Conservation (phyloP, 2,329 filamentous ascomycete species). For the Gnomoniopsis sp. region DNA sequence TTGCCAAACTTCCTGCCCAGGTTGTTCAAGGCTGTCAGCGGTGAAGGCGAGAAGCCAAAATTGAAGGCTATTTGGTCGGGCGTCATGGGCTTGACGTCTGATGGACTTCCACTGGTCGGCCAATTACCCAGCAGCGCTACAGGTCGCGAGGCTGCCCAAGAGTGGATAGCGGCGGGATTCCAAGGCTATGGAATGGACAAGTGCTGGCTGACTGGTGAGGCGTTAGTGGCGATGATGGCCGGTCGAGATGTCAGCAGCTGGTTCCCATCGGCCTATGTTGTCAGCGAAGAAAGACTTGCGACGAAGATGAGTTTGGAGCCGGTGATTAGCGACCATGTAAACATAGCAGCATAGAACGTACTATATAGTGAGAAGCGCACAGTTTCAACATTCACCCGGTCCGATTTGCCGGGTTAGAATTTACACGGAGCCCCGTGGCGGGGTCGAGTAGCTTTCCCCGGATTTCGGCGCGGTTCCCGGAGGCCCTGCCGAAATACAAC, state of each 20-base stretch:
- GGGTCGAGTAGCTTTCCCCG: constrained; percentile 1
- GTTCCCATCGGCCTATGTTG: background rate
- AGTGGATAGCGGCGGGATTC: constrained; percentile 29
- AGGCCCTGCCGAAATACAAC: background rate
- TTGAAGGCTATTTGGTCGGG: constrained; percentile 24
- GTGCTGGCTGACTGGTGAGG: constrained; percentile 26
- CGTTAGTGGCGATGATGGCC: constrained; percentile 17
- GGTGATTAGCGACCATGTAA: background rate
- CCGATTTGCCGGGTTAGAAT: constrained; percentile 12
- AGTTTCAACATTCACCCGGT: too few relatives aligned
- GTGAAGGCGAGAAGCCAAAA: background rate
- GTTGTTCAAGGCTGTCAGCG: background rate
- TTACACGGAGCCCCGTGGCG: constrained; percentile 6
- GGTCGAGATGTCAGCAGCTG: background rate
- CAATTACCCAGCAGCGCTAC: constrained; percentile 18
- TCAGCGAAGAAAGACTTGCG: background rate
- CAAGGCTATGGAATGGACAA: constrained; percentile 30
- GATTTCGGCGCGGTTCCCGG: background rate
- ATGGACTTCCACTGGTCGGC: constrained; percentile 26
- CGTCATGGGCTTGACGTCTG: constrained; percentile 28
- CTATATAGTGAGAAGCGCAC: too few relatives aligned
- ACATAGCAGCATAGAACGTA: background rate
- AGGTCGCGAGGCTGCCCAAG: constrained; percentile 17
- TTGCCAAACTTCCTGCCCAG: background rate
- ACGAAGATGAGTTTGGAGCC: background rate